Base-by-base conservation (phyloP, 164 flowering plant genomes). In the Macadamia integrifolia region DNA sequence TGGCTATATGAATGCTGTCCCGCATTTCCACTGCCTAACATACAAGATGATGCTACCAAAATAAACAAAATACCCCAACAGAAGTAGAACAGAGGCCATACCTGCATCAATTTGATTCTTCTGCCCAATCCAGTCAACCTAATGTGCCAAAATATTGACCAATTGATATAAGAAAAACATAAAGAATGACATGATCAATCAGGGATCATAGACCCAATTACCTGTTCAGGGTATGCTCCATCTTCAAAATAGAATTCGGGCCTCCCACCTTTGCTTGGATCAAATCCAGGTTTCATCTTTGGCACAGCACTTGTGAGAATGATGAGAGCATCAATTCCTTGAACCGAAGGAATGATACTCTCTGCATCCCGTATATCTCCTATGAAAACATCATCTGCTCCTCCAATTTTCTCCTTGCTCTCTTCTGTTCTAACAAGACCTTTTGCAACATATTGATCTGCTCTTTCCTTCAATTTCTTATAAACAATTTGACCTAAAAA, bases 111-210 rank as follows among this genome's bases (percentile, higher is more conserved):
- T 95, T 77, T 95, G 99, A 81, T 95, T 95, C 78, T 89, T 95
- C 78, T 95, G 99, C 62, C 99, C 99, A 74, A 90, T 83, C 99
- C 99, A 92, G 56, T 95, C 99, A 76, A 95, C 98, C 98, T 95
- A 76, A 50, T 11, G 76, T 5, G 17, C 6, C 57, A 23, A 69
- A 6, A 66, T 35, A 28, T 42, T 29, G n/a, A 15, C 23, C 12
- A 60, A 40, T 28, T 6, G 15, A 48, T 9, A 35, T 23, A 1
- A 71, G 58, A 31, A 64, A 49, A 64, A 32, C 23, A 56, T 48
- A 2, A 7, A 40, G 0, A 46, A 32, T 59, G 23, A 23, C 23
- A 66, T 7, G 48, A 31, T 23, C 12, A 66, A 46, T 11, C 13
- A 35, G 5, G 50, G 50, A 46, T 3, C 53, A 32, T 30, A 1